Conservation (phyloP, 768 basidiomycete genomes). For the Podaxis carcinomalis region DNA sequence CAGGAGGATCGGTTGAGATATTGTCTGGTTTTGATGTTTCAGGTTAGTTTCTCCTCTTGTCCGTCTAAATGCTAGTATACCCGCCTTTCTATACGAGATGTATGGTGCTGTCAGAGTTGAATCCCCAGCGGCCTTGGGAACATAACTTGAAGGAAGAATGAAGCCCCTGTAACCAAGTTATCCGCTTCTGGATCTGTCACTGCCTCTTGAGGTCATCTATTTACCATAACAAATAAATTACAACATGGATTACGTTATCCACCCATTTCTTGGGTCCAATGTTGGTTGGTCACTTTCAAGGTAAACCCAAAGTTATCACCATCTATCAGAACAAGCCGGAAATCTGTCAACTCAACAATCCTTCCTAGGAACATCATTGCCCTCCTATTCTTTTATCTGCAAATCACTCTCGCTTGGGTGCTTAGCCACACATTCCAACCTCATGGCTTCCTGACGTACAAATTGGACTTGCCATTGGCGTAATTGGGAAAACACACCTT, state of each 20-base stretch:
- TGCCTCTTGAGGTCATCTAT: neutral
- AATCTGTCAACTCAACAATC: neutral
- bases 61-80: neutral
- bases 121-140: neutral
- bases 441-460: neutral
- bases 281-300: neutral
- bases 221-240: neutral
- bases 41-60: neutral
- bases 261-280: neutral
- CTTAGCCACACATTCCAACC: neutral
- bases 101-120: neutral
- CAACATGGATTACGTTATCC: neutral
- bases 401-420: neutral
- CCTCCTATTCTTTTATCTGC: neutral
- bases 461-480: neutral
- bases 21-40: neutral
- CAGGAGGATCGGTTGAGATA: neutral
- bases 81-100: neutral
- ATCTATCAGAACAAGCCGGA: neutral
- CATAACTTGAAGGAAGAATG: neutral
- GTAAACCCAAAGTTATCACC: neutral
- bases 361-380: neutral
- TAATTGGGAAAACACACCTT: neutral
- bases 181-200: neutral
- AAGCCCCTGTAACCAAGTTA: neutral